Percentiles rank a stretch among this genome's conserved stretches.
Conservation (phyloP, 2,329 filamentous ascomycete species). For the Cladosporium sp. region DNA sequence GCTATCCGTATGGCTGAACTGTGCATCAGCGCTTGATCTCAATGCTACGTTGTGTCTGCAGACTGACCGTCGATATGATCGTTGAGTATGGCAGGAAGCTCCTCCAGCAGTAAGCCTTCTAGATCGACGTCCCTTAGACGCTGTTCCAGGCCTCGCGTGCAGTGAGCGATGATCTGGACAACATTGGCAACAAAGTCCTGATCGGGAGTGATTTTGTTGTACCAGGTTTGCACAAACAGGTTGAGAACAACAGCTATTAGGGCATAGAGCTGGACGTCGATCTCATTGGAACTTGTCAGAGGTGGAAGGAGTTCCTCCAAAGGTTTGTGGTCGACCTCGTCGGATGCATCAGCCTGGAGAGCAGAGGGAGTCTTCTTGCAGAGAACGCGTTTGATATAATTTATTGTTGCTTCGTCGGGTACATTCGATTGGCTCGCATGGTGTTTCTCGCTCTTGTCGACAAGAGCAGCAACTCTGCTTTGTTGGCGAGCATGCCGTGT, state of each 20-base stretch:
- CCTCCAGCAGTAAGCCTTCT: slow-evolving; percentile 80
- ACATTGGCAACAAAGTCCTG: slow-evolving; percentile 85
- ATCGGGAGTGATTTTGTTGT: slow-evolving; percentile 87
- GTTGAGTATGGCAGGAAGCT: slow-evolving; percentile 79
- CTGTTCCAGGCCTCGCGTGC: slow-evolving; percentile 84
- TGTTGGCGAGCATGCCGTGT: slow-evolving; percentile 20
- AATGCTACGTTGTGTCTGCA: neutral
- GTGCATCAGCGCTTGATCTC: slow-evolving; percentile 6
- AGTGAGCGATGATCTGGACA: slow-evolving; percentile 88
- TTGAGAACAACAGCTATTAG: slow-evolving; percentile 86
- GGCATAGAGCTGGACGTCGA: slow-evolving; percentile 91
- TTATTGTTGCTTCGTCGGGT: slow-evolving; percentile 73
- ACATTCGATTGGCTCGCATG: neutral
- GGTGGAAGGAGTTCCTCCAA: slow-evolving; percentile 85
- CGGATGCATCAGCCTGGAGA: slow-evolving; percentile 14
- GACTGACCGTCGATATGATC: slow-evolving; percentile 73
- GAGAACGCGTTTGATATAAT: slow-evolving; percentile 79
- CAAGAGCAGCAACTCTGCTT: slow-evolving; percentile 11
- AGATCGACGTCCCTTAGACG: slow-evolving; percentile 80
- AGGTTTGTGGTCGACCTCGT: slow-evolving; percentile 51
- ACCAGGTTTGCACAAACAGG: slow-evolving; percentile 92
- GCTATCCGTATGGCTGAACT: slow-evolving; percentile 29
- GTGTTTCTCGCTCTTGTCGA: neutral
- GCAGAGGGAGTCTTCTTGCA: slow-evolving; percentile 61
- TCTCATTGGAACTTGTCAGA: slow-evolving; percentile 88